Evolutionary conservation across 257 asterid species (phyloP).

Genomic region (Datura wrightii): DNA sequence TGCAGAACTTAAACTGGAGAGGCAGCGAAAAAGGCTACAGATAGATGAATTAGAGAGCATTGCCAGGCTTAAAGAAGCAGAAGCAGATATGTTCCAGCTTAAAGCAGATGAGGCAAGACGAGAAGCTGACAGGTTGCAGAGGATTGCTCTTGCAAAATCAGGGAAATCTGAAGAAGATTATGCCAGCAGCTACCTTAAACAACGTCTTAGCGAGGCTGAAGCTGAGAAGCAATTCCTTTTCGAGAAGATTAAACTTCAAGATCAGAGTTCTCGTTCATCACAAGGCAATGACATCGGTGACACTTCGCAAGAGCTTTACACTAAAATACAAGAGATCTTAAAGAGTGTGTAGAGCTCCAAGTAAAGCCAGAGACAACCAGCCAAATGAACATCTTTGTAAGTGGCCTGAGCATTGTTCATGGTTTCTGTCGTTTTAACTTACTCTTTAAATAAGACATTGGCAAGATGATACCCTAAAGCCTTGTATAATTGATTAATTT

Average conservation of each 20-base stretch:
- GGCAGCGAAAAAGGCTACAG: conserved; percentile 79
- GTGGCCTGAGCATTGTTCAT: not conserved
- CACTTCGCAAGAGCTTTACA: conserved; percentile 61
- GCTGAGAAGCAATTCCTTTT: conserved; percentile 88
- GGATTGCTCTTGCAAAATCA: conserved; percentile 86
- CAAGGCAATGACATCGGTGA: conserved; percentile 66
- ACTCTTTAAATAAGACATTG: not conserved
- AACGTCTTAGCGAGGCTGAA: conserved; percentile 91
- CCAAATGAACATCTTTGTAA: conserved; percentile 13
- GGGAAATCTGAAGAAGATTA: conserved; percentile 92
- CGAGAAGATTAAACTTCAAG: conserved; percentile 89
- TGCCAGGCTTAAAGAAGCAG: conserved; percentile 83
- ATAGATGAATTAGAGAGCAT: conserved; percentile 84
- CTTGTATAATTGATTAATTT: not conserved
- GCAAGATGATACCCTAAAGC: not conserved
- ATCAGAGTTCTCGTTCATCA: conserved; percentile 60
- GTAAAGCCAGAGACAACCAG: not conserved
- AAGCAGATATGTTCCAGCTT: conserved; percentile 91
- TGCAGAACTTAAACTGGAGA: conserved; percentile 70
- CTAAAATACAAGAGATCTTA: conserved; percentile 74
- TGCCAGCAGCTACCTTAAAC: conserved; percentile 86
- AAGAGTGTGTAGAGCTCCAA: conserved; percentile 63
- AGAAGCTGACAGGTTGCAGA: conserved; percentile 89
- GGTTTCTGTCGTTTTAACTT: not conserved
- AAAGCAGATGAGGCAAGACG: conserved; percentile 91